phyloP scores from a whole-genome alignment of 1,284 basidiomycete genomes.

The Bjerkandera adusta region DNA sequence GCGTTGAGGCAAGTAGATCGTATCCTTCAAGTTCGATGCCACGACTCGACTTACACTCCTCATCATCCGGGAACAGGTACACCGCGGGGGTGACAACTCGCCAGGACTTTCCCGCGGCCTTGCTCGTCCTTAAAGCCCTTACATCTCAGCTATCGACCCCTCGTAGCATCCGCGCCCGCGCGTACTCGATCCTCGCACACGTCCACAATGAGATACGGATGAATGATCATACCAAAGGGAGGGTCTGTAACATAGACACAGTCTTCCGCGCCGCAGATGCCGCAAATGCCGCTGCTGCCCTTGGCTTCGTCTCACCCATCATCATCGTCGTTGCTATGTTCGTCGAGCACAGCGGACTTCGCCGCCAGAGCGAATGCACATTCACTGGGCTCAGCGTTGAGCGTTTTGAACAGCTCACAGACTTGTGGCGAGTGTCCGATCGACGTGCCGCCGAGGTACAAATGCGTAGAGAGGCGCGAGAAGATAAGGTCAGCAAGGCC shows the following conservation, averaged over 20 bases:
- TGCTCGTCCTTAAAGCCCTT: not conserved
- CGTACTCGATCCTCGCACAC: not conserved
- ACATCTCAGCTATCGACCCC: too few relatives aligned
- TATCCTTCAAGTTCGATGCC: not conserved
- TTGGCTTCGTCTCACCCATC: slow-evolving; percentile 6
- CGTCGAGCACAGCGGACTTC: not conserved
- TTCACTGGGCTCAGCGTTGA: not conserved
- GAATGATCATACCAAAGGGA: too few relatives aligned
- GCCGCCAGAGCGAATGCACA: not conserved
- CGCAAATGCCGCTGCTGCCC: slow-evolving; percentile 2
- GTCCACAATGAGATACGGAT: not conserved
- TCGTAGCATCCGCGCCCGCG: not conserved
- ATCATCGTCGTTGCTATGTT: slow-evolving; percentile 1
- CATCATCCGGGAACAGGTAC: not conserved
- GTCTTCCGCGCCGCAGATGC: slow-evolving; percentile 5
- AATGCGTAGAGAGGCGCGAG: not conserved
- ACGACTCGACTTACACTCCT: not conserved
- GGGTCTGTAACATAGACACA: slow-evolving; percentile 5
- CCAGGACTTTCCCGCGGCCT: not conserved
- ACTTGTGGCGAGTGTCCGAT: slow-evolving; percentile 16
- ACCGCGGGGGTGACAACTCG: not conserved
- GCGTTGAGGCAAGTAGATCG: slow-evolving; percentile 2
- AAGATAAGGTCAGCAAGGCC: slow-evolving; percentile 5
- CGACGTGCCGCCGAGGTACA: slow-evolving; percentile 8
- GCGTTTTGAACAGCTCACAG: slow-evolving; percentile 6